Evolutionary conservation across 2,329 filamentous ascomycete species (phyloP), one percentile per base, ranked within the genome.

Genomic region (Hymenoscyphus fructigenus): DNA sequence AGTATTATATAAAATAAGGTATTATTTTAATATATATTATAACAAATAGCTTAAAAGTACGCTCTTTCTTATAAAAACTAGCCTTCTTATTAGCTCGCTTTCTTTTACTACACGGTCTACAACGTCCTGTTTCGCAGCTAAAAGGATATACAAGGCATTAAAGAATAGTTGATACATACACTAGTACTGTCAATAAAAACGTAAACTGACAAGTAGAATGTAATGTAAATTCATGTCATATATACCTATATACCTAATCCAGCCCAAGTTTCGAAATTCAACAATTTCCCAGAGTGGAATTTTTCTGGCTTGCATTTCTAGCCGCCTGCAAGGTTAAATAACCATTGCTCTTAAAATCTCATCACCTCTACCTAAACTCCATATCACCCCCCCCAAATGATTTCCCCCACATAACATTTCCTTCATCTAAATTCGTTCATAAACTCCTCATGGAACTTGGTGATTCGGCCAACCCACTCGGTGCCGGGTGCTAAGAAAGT

Each of bases 401-500:
- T n/a, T 56, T 63, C 32, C 20, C 20, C 20, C 32, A 57, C 10
- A 38, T 47, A 57, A 9, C 14, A n/a, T 12, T n/a, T 36, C n/a
- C 28, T 60, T 68, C 66, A 76, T 71, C 80, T 81, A 70, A 85
- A 97, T 84, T 97, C 86, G 60, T 90, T 85, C 88, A 98, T 91
- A 74, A 99, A 99, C 67, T 91, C 88, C 78, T 88, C 81, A 81
- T 99, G 95, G 81, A 99, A 99, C 79, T 92, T 91, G 72, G 90
- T 86, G 72, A 98, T 92, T 70, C 89, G 85, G 59, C 89, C 88
- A 6, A 96, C 89, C 95, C 95, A 99, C 73, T 97, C 93, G 1
- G 94, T 98, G 15, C 95, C 95, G 0, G 95, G 95, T 0, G 95
- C 94, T 50, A 99, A 82, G 84, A 99, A 99, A 0, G 95, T 99